Evolutionary conservation across 208 protist species (phyloP).

Genomic region (Wallacemonas sp.): DNA sequence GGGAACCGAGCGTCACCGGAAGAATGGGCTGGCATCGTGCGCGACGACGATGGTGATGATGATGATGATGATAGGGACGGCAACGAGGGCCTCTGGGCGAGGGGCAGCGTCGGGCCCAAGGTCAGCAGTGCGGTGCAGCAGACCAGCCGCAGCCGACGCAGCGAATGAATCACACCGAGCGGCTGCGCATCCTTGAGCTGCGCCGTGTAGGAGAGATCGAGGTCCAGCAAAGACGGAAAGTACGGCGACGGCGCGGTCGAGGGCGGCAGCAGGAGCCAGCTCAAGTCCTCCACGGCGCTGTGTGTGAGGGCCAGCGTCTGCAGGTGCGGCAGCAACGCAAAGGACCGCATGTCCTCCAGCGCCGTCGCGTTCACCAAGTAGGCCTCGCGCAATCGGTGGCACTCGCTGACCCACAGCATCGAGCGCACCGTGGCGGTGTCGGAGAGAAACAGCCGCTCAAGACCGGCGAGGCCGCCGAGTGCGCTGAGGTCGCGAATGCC

Average conservation of each 20-base stretch:
- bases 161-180: slow-evolving; percentile 1
- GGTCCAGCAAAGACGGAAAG: slow-evolving; percentile 2
- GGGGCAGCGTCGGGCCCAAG: not conserved
- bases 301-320: slow-evolving; percentile 1
- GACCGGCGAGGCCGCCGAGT: slow-evolving; percentile 16
- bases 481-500: slow-evolving; percentile 18
- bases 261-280: not conserved
- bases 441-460: slow-evolving; percentile 22
- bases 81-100: too few relatives aligned
- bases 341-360: slow-evolving; percentile 10
- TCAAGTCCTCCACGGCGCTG: not conserved
- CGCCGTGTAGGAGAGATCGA: slow-evolving; percentile 7
- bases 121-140: not conserved
- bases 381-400: not conserved
- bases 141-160: slow-evolving; percentile 1
- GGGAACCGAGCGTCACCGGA: too few relatives aligned
- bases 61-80: too few relatives aligned
- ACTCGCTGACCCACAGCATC: slow-evolving; percentile 1
- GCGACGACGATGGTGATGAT: too few relatives aligned
- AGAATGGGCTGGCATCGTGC: too few relatives aligned
- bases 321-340: not conserved
- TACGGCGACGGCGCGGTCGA: not conserved
- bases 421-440: not conserved
- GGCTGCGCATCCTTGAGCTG: slow-evolving; percentile 1
- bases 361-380: slow-evolving; percentile 12